Base-by-base conservation (phyloP, 352 stramenopile genomes). In the Pythium myriotylum region DNA sequence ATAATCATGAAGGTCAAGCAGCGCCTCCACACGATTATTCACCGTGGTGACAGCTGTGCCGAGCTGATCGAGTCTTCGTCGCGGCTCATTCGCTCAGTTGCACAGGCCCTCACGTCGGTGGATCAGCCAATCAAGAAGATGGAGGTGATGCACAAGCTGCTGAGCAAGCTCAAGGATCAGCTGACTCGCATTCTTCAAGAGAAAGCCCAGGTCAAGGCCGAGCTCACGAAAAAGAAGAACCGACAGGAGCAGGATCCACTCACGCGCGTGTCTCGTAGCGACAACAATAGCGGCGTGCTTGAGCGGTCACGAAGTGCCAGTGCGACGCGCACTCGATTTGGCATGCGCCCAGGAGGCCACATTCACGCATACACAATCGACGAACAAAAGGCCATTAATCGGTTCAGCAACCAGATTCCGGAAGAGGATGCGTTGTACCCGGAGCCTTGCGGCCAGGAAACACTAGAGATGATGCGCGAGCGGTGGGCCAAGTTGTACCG, bases 61-160 rank as follows among this genome's bases (percentile, higher is more conserved):
- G 72, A 91, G 52, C 65, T 96, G 5, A 79, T 93, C 19, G 85
- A 86, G 23, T 93, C 86, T 9, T 75, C 89, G 29, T 94, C 85
- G 37, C 80, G 73, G 10, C 70, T 94, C 7, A 91, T 92, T 61
- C 87, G 85, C 13, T 94, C 84, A 12, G 86, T 96, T 16, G 87
- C 85, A 0, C 74, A 90, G 46, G 85, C 87, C 20, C 65, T 96
- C 10, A 70, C 78, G 14, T 80, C 86, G 23, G 84, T 96, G 32
- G 85, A 93, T 50, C 82, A 99, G 62, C 97, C 98, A 9, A 98
- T 99, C 67, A 91, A 92, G 70, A 96, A 96, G 62, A 94, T 96
- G 87, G 83, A 89, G 20, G 70, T 88, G 22, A 94, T 96, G 84
- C 87, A 96, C 71, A 91, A 97, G 51, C 55, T 94, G 57, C 79